A percentile compares a stretch with the other conserved stretches of the same genome.
These are phyloP conservation scores for Sporothrix curviconia DNA, from an alignment of 2,329 filamentous ascomycete genomes.

Conservation along the genomic window DNA sequence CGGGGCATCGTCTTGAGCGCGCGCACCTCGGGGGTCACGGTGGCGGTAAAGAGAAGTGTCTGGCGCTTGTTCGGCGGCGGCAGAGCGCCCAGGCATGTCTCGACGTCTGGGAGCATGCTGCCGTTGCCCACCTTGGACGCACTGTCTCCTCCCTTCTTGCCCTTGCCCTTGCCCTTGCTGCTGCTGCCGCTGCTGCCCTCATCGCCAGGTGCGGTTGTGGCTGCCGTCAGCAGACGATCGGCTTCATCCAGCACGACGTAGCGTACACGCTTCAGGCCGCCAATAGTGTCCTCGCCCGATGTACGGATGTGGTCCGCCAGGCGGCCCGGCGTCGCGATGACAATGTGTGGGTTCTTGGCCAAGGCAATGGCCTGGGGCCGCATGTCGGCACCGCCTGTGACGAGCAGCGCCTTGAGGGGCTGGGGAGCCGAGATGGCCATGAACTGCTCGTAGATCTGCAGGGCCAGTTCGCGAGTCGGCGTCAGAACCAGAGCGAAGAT, in stretches of 20 bases:
- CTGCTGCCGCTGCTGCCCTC: conserved; percentile 47
- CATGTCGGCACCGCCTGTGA: conserved; percentile 93
- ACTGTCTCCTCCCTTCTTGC: background rate
- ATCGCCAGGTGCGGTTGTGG: conserved; percentile 23
- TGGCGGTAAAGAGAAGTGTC: conserved; percentile 92
- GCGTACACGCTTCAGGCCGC: conserved; percentile 68
- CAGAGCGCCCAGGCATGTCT: conserved; percentile 76
- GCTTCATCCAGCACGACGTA: conserved; percentile 95
- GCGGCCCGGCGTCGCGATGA: conserved; percentile 89
- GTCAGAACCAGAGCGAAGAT: conserved; percentile 88
- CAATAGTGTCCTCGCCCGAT: conserved; percentile 85
- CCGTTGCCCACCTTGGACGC: conserved; percentile 46
- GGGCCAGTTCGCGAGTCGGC: conserved; percentile 81
- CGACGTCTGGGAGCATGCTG: conserved; percentile 90
- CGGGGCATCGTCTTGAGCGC: conserved; percentile 73
- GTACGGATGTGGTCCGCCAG: conserved; percentile 89
- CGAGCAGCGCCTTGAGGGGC: conserved; percentile 77
- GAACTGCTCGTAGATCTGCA: conserved; percentile 96
- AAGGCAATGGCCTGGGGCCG: conserved; percentile 80
- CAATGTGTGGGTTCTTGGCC: conserved; percentile 74
- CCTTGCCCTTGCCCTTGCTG: conserved; percentile 65
- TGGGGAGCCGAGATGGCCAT: conserved; percentile 86
- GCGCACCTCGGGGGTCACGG: conserved; percentile 85
- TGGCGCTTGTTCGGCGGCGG: conserved; percentile 75
- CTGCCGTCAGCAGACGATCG: conserved; percentile 73